These are phyloP conservation scores for Verticillium nonalfalfae DNA, from an alignment of 2,329 filamentous ascomycete genomes.

Conservation along the genomic window DNA sequence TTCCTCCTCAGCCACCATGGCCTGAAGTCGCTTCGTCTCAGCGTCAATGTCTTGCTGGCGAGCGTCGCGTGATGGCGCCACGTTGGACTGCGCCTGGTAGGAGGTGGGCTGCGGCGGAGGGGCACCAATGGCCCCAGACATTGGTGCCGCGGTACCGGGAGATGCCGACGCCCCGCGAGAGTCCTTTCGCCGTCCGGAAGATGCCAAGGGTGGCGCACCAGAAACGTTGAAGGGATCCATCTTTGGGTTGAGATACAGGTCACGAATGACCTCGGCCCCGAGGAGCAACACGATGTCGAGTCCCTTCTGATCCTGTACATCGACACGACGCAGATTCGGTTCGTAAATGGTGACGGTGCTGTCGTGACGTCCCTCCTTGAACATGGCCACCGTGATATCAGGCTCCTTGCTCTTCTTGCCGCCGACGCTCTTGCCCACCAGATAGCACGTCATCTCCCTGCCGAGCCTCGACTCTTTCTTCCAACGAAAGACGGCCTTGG, in stretches of 20 bases:
- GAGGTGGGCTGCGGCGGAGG: conserved; percentile 14
- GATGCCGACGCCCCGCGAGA: conserved; percentile 28
- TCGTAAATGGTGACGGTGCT: conserved; percentile 76
- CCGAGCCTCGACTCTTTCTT: conserved; percentile 79
- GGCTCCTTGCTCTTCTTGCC: conserved; percentile 82
- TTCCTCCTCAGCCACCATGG: conserved; percentile 43
- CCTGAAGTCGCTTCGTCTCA: conserved; percentile 69
- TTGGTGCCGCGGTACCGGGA: conserved; percentile 18
- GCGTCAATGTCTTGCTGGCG: conserved; percentile 50
- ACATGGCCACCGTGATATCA: conserved; percentile 90
- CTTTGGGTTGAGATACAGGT: conserved; percentile 58
- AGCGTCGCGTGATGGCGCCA: conserved; percentile 20
- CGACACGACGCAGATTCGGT: conserved; percentile 82
- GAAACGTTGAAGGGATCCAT: conserved; percentile 74
- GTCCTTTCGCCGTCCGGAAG: conserved; percentile 31
- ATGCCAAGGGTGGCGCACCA: conserved; percentile 24
- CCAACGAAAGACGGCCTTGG: conserved; percentile 82
- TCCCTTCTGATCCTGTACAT: conserved; percentile 91
- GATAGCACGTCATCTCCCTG: conserved; percentile 82
- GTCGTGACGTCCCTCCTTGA: conserved; percentile 63
- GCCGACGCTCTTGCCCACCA: conserved; percentile 70
- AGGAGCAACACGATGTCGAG: conserved; percentile 74
- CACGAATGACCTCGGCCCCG: conserved; percentile 57
- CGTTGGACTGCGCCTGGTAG: conserved; percentile 16
- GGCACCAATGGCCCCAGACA: conserved; percentile 34